Conservation (phyloP, 257 asterid genomes). For the Anisodus acutangulus region DNA sequence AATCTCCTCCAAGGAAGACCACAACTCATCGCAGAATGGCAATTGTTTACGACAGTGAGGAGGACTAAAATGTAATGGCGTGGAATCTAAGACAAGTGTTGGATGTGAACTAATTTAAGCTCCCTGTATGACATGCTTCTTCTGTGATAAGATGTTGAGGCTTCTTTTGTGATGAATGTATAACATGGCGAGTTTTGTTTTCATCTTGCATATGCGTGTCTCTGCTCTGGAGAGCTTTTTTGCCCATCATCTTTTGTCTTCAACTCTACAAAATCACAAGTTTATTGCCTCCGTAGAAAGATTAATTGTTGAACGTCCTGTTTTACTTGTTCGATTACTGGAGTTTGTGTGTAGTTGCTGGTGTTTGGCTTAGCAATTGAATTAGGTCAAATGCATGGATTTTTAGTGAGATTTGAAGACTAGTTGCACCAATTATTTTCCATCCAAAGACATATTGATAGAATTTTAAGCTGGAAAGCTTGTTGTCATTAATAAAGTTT, state of each 20-base stretch:
- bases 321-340: neutral
- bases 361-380: conserved; percentile 3
- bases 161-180: conserved; percentile 23
- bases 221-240: neutral
- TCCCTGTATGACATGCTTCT: conserved; percentile 19
- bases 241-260: neutral
- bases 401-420: conserved; percentile 3
- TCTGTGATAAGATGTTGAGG: conserved; percentile 19
- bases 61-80: conserved; percentile 52
- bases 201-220: neutral
- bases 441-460: neutral
- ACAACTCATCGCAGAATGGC: conserved; percentile 85
- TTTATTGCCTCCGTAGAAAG: neutral
- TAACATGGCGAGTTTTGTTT: neutral
- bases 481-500: neutral
- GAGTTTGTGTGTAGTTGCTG: conserved; percentile 8
- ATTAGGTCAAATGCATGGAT: conserved; percentile 17
- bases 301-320: neutral
- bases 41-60: conserved; percentile 86
- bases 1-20: conserved; percentile 81
- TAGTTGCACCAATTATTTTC: neutral
- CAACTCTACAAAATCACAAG: neutral
- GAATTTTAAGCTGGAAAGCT: neutral
- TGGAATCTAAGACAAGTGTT: conserved; percentile 22
- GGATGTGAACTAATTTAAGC: conserved; percentile 12